Evolutionary conservation across 2,329 filamentous ascomycete genomes (phyloP).

Genomic region (Exophiala sp.): DNA sequence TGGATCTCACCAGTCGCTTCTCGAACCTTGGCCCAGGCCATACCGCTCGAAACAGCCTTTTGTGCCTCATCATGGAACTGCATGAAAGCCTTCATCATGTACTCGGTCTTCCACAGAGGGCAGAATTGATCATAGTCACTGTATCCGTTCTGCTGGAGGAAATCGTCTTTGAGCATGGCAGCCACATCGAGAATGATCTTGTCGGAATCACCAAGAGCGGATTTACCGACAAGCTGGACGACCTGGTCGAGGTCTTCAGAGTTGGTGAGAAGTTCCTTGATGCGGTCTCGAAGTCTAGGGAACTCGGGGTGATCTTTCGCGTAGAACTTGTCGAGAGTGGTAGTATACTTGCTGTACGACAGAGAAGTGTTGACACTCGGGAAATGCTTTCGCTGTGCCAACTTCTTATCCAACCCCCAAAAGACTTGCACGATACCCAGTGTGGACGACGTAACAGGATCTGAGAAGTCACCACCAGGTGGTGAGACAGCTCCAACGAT

Average conservation of each 20-base stretch:
- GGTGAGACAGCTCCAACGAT: constrained; percentile 97
- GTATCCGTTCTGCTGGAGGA: constrained; percentile 98
- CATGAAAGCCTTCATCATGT: constrained; percentile 99
- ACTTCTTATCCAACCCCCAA: constrained; percentile 99
- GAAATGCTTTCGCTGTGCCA: constrained; percentile 98
- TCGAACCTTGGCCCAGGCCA: constrained; percentile 87
- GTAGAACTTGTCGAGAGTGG: constrained; percentile 85
- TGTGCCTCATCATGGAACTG: constrained; percentile 96
- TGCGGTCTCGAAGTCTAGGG: constrained; percentile 83
- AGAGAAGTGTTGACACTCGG: constrained; percentile 93
- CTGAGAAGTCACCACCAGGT: constrained; percentile 97
- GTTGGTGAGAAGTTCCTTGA: constrained; percentile 88
- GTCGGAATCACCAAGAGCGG: constrained; percentile 89
- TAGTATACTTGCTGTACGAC: constrained; percentile 97
- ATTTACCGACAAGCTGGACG: constrained; percentile 97
- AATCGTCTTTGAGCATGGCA: constrained; percentile 92
- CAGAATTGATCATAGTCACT: constrained; percentile 99
- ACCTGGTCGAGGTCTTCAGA: constrained; percentile 98
- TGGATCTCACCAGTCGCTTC: constrained; percentile 88
- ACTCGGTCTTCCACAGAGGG: constrained; percentile 98
- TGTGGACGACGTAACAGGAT: constrained; percentile 90
- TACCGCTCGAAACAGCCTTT: constrained; percentile 87
- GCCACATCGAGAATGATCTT: constrained; percentile 97
- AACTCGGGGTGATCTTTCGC: constrained; percentile 92
- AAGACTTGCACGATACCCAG: constrained; percentile 98